Base-by-base conservation (phyloP, 2,329 filamentous ascomycete genomes). In the Knufia fluminis region DNA sequence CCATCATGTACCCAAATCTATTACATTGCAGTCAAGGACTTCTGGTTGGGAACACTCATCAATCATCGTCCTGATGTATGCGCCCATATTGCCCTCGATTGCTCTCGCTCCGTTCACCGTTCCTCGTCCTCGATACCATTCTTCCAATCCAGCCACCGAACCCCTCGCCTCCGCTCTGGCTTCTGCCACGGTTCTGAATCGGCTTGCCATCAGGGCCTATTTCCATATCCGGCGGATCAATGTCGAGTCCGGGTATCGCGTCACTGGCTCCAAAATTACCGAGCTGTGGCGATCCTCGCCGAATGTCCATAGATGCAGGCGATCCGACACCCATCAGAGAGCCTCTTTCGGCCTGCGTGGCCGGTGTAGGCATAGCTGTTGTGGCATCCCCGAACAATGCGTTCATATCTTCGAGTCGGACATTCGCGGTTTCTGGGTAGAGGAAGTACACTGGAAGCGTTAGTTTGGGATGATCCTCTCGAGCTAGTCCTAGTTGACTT, bases 371-470 rank as follows among this genome's bases (percentile, higher is more conserved):
- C 69, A 86, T 83, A 9, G 83, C 79, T 2, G 87, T 90, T 22
- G 86, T 92, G 31, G 90, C 86, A 66, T 98, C 92, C 56, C 92
- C 92, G 62, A 98, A 98, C 14, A 98, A 71, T 2, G 81, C 78
- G 64, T 94, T 87, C 92, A 98, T 98, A 59, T 98, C 92, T 69
- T 98, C 92, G 45, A 98, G 76, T 50, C 90, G 84, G 51, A 98
- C 83, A 60, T 94, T 94, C 58, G 90, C 92, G 0, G 92, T 98
- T 68, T 98, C 92, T 24, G 92, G 92, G 66, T 97, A 98, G 58
- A 95, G 79, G 69, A 97, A 97, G 70, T 91, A 98, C 6, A 98
- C 92, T 96, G 56, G 22, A 3, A 64, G 52, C 47, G 8, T 43
- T 44, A 46, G 31, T 28, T n/a, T 36, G 39, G 48, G 48, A 52